phyloP scores from a whole-genome alignment of 1,139 yeast species.

The Suhomyces atakaporum region DNA sequence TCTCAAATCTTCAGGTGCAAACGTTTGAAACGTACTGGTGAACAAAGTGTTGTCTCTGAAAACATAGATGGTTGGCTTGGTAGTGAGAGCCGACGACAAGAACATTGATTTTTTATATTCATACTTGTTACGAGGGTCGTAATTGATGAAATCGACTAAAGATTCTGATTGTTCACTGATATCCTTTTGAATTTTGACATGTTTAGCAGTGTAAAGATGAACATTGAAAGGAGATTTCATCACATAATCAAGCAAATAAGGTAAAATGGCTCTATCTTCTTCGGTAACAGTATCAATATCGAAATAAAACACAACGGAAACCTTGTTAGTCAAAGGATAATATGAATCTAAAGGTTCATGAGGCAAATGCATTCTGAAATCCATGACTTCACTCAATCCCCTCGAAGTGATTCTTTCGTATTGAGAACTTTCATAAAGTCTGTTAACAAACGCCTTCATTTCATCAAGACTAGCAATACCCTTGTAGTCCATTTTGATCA shows the following conservation, averaged over 20 bases:
- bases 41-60: conserved; percentile 58
- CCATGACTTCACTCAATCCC: conserved; percentile 45
- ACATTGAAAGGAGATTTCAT: conserved; percentile 58
- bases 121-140: conserved; percentile 33
- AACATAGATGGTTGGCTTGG: conserved; percentile 60
- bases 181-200: conserved; percentile 42
- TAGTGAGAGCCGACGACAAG: conserved; percentile 53
- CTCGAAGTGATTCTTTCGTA: conserved; percentile 42
- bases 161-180: conserved; percentile 45
- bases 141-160: conserved; percentile 43
- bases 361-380: conserved; percentile 36
- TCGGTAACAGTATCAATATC: conserved; percentile 51
- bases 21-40: conserved; percentile 57
- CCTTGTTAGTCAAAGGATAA: conserved; percentile 44
- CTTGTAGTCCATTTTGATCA: conserved; percentile 37
- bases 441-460: conserved; percentile 36
- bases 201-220: conserved; percentile 53
- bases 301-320: conserved; percentile 56
- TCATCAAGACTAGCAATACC: conserved; percentile 27
- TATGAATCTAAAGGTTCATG: conserved; percentile 33
- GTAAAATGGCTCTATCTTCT: conserved; percentile 64
- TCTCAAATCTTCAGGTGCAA: conserved; percentile 65
- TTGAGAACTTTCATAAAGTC: conserved; percentile 37
- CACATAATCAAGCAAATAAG: conserved; percentile 59
- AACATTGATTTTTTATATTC: conserved; percentile 47